These are phyloP conservation scores for Irpex rosettiformis DNA, from an alignment of 1,284 basidiomycete species.

Conservation along the genomic window DNA sequence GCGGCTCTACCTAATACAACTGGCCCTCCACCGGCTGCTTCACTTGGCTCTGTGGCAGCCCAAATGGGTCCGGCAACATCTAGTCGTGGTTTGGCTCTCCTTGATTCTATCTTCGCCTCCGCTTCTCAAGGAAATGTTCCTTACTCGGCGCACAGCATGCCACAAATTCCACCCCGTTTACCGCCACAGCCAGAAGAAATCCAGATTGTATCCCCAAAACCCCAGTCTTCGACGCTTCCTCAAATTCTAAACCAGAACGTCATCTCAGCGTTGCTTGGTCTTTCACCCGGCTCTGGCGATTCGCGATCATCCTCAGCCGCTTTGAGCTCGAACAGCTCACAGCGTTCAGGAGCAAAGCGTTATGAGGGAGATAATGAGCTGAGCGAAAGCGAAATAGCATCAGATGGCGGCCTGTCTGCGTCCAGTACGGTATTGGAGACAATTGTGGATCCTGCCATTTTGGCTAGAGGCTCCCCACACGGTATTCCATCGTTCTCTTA, in stretches of 20 bases:
- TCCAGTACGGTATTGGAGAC: slow-evolving; percentile 42
- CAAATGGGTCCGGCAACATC: slow-evolving; percentile 13
- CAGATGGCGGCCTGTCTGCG: slow-evolving; percentile 37
- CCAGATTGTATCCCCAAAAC: slow-evolving; percentile 41
- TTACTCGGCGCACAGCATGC: too few species aligned
- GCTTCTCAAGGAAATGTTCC: slow-evolving; percentile 24
- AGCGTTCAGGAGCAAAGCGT: slow-evolving; percentile 39
- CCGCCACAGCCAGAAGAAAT: slow-evolving; percentile 29
- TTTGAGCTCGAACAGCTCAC: slow-evolving; percentile 36
- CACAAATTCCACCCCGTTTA: slow-evolving; percentile 5
- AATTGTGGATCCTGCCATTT: slow-evolving; percentile 26
- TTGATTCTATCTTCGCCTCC: slow-evolving; percentile 53
- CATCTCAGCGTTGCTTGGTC: slow-evolving; percentile 53
- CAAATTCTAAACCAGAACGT: slow-evolving; percentile 65
- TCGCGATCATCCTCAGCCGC: slow-evolving; percentile 52
- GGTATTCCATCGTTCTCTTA: slow-evolving; percentile 19
- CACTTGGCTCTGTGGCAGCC: slow-evolving; percentile 5
- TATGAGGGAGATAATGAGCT: slow-evolving; percentile 54
- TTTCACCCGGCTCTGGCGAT: slow-evolving; percentile 27
- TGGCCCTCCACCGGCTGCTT: not conserved
- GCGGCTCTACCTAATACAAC: slow-evolving; percentile 1
- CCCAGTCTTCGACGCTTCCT: slow-evolving; percentile 40
- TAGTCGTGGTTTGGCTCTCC: slow-evolving; percentile 38
- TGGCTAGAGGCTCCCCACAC: slow-evolving; percentile 29
- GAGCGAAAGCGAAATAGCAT: slow-evolving; percentile 30